Conservation (phyloP, 139 green algal species). For the Chlorella sp. region DNA sequence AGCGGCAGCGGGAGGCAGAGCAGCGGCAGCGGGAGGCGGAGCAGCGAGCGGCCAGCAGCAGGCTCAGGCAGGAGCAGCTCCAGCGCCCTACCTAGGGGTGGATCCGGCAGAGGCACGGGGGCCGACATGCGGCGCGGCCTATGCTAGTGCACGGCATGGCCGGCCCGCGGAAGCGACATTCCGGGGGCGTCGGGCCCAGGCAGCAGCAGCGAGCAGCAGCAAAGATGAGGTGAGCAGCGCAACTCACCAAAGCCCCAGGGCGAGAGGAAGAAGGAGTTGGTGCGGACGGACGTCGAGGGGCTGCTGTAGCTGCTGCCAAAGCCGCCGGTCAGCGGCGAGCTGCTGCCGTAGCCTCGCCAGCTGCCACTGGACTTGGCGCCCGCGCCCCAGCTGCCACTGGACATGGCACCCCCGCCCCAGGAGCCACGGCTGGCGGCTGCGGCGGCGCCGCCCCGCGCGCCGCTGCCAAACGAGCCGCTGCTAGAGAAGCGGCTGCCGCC, state of each 20-base stretch:
- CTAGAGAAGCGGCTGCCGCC: constrained; percentile 17
- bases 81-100: too few relatives aligned
- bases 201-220: too few relatives aligned
- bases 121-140: neutral
- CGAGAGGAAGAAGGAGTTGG: constrained; percentile 40
- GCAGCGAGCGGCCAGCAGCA: neutral
- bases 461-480: neutral
- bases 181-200: neutral
- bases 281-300: neutral
- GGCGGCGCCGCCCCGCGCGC: neutral
- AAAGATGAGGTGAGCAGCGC: too few relatives aligned
- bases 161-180: neutral
- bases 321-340: neutral
- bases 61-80: too few relatives aligned
- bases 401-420: too few relatives aligned
- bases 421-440: neutral
- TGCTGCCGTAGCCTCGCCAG: too few relatives aligned
- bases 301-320: neutral
- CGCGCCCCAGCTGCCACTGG: neutral
- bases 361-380: neutral
- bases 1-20: too few relatives aligned
- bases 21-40: neutral
- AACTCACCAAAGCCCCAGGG: constrained; percentile 17
- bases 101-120: too few relatives aligned
- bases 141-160: neutral